These are phyloP conservation scores for Fusarium humuli DNA, from an alignment of 2,329 filamentous ascomycete species.

Conservation along the genomic window DNA sequence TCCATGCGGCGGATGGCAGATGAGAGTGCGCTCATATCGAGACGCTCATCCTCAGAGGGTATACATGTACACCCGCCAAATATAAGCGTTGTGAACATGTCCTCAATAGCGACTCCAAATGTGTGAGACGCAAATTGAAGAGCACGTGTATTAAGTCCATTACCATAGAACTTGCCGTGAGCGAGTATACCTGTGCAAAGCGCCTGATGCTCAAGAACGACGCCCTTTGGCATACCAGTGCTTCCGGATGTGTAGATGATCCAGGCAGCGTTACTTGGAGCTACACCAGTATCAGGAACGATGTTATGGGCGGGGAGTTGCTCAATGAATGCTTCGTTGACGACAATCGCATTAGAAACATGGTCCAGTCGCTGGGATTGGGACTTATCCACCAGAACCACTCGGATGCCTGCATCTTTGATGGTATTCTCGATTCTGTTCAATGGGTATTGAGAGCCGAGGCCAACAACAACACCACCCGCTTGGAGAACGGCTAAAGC, in stretches of 20 bases:
- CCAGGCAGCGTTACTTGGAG: slow-evolving; percentile 25
- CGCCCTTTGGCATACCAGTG: slow-evolving; percentile 47
- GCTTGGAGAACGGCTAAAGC: not conserved
- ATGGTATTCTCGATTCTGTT: not conserved
- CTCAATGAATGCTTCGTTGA: too few species aligned
- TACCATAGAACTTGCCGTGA: slow-evolving; percentile 45
- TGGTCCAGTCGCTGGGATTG: too few species aligned
- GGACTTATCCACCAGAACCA: too few species aligned
- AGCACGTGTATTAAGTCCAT: slow-evolving; percentile 58
- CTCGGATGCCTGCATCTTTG: too few species aligned
- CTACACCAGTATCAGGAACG: too few species aligned
- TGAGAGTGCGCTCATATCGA: slow-evolving; percentile 7
- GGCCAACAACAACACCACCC: not conserved
- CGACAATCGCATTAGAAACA: too few species aligned
- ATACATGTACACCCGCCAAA: slow-evolving; percentile 41
- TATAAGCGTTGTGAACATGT: slow-evolving; percentile 39
- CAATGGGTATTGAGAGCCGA: not conserved
- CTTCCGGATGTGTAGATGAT: slow-evolving; percentile 48
- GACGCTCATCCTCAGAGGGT: slow-evolving; percentile 30
- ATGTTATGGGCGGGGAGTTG: too few species aligned
- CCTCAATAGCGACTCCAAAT: slow-evolving; percentile 60
- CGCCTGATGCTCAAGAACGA: slow-evolving; percentile 58
- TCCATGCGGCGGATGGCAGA: not conserved
- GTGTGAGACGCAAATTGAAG: slow-evolving; percentile 64
- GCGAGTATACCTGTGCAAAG: slow-evolving; percentile 62